Evolutionary conservation across 2,329 filamentous ascomycete genomes (phyloP), one percentile per base, ranked within the genome.

Genomic region (Penicillium sclerotigenum): DNA sequence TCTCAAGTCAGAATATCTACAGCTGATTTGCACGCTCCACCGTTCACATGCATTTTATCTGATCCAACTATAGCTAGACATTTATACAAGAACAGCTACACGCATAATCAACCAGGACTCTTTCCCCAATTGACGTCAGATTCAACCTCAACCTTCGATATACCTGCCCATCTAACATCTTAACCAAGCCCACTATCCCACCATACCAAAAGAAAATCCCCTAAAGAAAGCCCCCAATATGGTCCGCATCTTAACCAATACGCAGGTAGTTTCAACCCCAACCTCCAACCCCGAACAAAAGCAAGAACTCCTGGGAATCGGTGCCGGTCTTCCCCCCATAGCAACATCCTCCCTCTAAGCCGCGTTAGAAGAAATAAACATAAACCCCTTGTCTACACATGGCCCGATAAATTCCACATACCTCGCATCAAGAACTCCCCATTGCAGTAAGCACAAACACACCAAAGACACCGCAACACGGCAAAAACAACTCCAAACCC

Each of bases 331-430:
- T n/a, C 60, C 58, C 11, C 56, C 50, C 0, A 57, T 50, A 26
- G 53, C 58, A 45, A 62, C 53, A 24, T 59, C 52, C 5, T 60
- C 58, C 5, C 38, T 60, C 18, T 54, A 60, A 54, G 46, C 59
- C n/a, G 57, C 57, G 8, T n/a, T 59, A 11, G 57, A 58, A 40
- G 34, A 54, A 8, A 24, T 58, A 26, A 24, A 51, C n/a, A 36
- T 49, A n/a, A n/a, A 36, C 26, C 5, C 54, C 59, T 4, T 59
- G 54, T 7, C 47, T 61, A 5, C 56, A 61, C 33, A 59, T 59
- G 50, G 59, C 51, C 3, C 50, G 59, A 5, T 40, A 57, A 4
- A 54, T 54, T 22, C 59, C 59, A 11, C 50, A 60, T 6, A 33
- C 51, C 1, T 51, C 49, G 5, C 47, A 51, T 8, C 45, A 49